Base-by-base conservation (phyloP, 176 grass and related monocot species). In the Oryza punctata region DNA sequence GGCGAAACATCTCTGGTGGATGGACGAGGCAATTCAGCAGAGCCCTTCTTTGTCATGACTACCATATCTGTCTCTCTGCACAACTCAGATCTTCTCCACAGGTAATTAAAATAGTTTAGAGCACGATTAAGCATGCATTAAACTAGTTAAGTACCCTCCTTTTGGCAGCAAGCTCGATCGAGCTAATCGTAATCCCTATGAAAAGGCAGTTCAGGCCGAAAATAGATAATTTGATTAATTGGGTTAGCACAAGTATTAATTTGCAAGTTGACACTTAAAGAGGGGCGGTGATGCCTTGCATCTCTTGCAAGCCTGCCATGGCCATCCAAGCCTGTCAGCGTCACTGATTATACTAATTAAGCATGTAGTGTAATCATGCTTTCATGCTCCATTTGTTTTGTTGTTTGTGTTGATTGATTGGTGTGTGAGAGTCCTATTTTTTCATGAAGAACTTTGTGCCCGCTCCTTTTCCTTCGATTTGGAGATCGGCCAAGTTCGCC, bases 301-400 rank as follows among this genome's bases (percentile, higher is more conserved):
- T 71, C 14, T 71, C 19, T 69, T 25, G 7, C 67, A 81, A 41
- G 10, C 67, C 35, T 81, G 79, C 47, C 67, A 71, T 81, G 10
- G 15, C 79, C 79, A 60, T 81, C 67, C 33, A 71, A 43, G n/a
- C 23, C 40, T 61, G 10, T 46, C 40, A 78, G 76, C 23, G 21
- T 65, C 60, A 78, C 57, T 61, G 57, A 61, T 61, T 61, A 61
- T 24, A 61, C n/a, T 61, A 61, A 61, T 57, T 57, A 57, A 57
- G 52, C 57, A 61, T 24, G 57, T 9, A 61, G 8, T 24, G 57
- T 24, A 61, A 61, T 61, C 57, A 24, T 57, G 52, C 52, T 57
- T 33, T n/a, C 46, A 57, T 69, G 45, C 19, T 59, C n/a, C 12
- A 30, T 13, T 29, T 35, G 33, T 24, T 72, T 82, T 61, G 8